Conservation (phyloP, 768 basidiomycete genomes). For the Panaeolus papilionaceus region DNA sequence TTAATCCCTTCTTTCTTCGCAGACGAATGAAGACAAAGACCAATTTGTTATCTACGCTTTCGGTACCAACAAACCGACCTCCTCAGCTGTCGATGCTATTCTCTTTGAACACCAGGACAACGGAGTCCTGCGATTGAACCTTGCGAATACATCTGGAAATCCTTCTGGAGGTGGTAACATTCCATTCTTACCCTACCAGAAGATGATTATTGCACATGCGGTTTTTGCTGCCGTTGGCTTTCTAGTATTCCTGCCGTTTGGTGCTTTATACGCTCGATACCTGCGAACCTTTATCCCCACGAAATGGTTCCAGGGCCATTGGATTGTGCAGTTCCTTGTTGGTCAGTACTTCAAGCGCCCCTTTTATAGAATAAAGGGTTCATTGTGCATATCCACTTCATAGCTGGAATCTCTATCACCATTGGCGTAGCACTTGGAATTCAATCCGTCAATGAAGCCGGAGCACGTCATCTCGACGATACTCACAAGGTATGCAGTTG, state of each 20-base stretch:
- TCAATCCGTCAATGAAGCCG: constrained; percentile 40
- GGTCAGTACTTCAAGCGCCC: constrained; percentile 34
- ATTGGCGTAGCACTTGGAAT: constrained; percentile 53
- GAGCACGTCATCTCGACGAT: constrained; percentile 46
- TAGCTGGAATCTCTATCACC: constrained; percentile 51
- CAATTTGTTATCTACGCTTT: constrained; percentile 67
- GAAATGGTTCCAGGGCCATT: constrained; percentile 62
- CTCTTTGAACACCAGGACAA: constrained; percentile 54
- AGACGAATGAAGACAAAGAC: constrained; percentile 49
- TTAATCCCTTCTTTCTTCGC: constrained; percentile 12
- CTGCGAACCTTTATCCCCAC: constrained; percentile 48
- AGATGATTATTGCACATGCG: constrained; percentile 60
- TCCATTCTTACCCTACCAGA: constrained; percentile 53
- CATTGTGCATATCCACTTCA: constrained; percentile 21
- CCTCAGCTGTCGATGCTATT: constrained; percentile 48
- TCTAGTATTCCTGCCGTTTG: constrained; percentile 57
- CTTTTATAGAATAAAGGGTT: background rate
- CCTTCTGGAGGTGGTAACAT: constrained; percentile 32
- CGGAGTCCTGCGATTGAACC: constrained; percentile 50
- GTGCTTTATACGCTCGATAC: constrained; percentile 60
- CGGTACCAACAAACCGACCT: constrained; percentile 53
- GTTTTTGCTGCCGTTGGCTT: constrained; percentile 57
- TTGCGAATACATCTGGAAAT: constrained; percentile 44
- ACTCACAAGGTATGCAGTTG: constrained; percentile 51
- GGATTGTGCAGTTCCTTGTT: constrained; percentile 52